Evolutionary conservation across 75 land plant genomes (phyloP).

Genomic region (Ceratopteris richardii): DNA sequence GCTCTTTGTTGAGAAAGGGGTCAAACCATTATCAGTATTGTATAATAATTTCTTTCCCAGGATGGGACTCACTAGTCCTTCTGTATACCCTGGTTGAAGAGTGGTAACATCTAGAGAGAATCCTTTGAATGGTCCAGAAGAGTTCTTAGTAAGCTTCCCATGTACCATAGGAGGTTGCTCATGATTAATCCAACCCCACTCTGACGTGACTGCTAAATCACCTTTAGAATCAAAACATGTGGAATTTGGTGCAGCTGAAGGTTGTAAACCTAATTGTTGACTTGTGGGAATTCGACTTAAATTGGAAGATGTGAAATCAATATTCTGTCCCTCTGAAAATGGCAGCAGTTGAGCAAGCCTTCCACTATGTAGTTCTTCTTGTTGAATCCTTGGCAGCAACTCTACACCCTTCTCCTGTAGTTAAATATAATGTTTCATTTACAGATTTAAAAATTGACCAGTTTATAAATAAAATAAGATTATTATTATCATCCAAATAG

Average conservation of each 20-base stretch:
- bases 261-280: too few species aligned
- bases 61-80: background rate
- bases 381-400: conserved; percentile 70
- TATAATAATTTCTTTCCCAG: background rate
- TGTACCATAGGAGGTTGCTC: conserved; percentile 14
- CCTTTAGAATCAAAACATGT: too few species aligned
- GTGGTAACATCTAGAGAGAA: background rate
- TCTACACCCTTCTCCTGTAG: conserved; percentile 67
- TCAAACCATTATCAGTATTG: background rate
- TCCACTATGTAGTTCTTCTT: conserved; percentile 34
- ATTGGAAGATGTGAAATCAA: too few species aligned
- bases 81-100: background rate
- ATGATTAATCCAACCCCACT: conserved; percentile 5
- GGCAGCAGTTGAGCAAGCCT: conserved; percentile 1
- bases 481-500: too few species aligned
- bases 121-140: background rate
- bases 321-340: background rate
- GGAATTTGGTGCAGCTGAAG: too few species aligned
- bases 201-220: background rate
- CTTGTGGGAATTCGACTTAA: too few species aligned
- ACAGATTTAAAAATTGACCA: background rate
- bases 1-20: background rate
- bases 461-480: background rate
- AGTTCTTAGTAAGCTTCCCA: conserved; percentile 10
- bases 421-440: background rate